Evolutionary conservation across 2,329 filamentous ascomycete species (phyloP).

Genomic region (Ceratocystis cacaofunesta): DNA sequence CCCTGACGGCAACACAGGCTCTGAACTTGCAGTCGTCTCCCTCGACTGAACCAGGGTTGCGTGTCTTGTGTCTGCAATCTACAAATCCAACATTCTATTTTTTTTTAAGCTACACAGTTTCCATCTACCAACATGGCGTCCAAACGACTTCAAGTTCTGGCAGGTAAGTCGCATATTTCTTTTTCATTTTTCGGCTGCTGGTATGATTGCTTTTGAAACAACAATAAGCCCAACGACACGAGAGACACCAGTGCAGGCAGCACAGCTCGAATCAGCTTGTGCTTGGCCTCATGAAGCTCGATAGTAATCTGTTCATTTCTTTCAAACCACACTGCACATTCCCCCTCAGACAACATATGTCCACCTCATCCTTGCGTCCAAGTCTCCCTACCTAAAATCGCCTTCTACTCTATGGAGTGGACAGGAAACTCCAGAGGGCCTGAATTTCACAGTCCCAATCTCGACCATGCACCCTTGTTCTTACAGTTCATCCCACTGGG

Average conservation of each 20-base stretch:
- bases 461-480: not conserved
- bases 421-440: not conserved
- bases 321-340: not conserved
- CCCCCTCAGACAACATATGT: not conserved
- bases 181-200: not conserved
- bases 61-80: not conserved
- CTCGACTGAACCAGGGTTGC: not conserved
- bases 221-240: not conserved
- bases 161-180: constrained; percentile 9
- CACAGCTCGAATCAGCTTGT: not conserved
- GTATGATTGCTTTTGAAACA: not conserved
- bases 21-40: not conserved
- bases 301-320: too few relatives aligned
- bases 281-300: not conserved
- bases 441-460: not conserved
- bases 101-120: not conserved
- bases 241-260: not conserved
- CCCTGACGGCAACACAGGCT: not conserved
- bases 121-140: constrained; percentile 9
- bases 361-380: not conserved
- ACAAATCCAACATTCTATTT: not conserved
- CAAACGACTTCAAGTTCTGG: constrained; percentile 15
- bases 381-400: not conserved
- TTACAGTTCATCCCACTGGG: not conserved
- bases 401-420: not conserved